Evolutionary conservation across 148 eudicot species (phyloP), one percentile per base, ranked within the genome.

Genomic region (Vaccinium myrtillus): DNA sequence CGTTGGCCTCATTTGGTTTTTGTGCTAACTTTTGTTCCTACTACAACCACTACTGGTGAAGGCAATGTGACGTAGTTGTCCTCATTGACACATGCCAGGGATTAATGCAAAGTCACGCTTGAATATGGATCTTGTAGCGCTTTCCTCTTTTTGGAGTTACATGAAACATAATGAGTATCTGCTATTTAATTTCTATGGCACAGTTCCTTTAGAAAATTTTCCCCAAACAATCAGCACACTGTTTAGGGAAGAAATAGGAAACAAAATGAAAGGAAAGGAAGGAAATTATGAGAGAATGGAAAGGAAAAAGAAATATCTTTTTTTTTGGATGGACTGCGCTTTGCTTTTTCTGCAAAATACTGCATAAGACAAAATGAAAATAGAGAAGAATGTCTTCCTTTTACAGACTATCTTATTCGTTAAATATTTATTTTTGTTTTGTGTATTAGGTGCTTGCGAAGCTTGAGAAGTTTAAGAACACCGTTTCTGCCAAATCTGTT

Each of bases 391-490:
- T 61, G 27, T 46, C 16, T 78, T 71, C 71, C 67, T 51, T 8
- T 71, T 69, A 39, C 53, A 1, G 7, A 9, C 49, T 76, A 8
- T 9, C 14, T 71, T 30, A 81, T 53, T 58, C 82, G 23, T 76
- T 11, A 2, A 18, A 23, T 71, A 43, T 18, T 55, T 36, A 1
- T 43, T 77, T 46, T 54, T 9, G 16, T 15, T 78, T 39, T 80
- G 23, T 63, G 54, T 70, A 16, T 77, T 79, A 95, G 99, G 92
- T 92, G 51, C 98, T 97, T 53, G 90, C 97, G 74, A 95, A 86
- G 90, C 98, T 97, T 18, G 94, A 95, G 81, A 89, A 70, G 86
- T 91, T 95, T 81, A 93, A 93, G 88, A 85, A 89, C 67, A 71
- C 87, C 3, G 83, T 90, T 77, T 81, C 85, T 79, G 50, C 87